Evolutionary conservation across 2,329 filamentous ascomycete species (phyloP).

Genomic region (Capronia americana): DNA sequence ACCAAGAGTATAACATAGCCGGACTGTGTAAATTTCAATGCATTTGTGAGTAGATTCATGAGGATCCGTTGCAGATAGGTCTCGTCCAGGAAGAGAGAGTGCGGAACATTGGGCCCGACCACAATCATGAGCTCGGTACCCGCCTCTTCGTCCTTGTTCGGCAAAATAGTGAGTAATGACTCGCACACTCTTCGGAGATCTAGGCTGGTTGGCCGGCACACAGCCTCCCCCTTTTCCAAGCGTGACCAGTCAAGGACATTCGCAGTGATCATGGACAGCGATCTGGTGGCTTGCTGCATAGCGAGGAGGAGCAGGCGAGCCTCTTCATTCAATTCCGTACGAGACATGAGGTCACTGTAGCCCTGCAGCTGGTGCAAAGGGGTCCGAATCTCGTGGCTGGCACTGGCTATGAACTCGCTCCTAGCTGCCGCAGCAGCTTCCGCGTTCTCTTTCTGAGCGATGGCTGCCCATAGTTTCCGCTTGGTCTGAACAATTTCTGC

Average conservation of each 20-base stretch:
- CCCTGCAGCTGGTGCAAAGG: constrained; percentile 48
- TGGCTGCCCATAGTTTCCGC: constrained; percentile 45
- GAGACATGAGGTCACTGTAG: constrained; percentile 46
- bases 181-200: constrained; percentile 45
- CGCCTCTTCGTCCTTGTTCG: constrained; percentile 44
- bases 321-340: constrained; percentile 44
- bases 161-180: constrained; percentile 44
- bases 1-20: constrained; percentile 66
- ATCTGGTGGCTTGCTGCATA: constrained; percentile 47
- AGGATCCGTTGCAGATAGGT: constrained; percentile 54
- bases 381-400: constrained; percentile 48
- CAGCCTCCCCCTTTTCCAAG: constrained; percentile 45
- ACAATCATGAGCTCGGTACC: constrained; percentile 45
- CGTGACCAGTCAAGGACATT: constrained; percentile 49
- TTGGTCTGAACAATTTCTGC: constrained; percentile 45
- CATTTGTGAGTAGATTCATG: constrained; percentile 48
- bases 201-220: constrained; percentile 43
- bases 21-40: constrained; percentile 51
- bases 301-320: constrained; percentile 43
- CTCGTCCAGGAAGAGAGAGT: constrained; percentile 45
- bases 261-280: constrained; percentile 47
- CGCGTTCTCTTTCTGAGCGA: constrained; percentile 46
- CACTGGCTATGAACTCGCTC: constrained; percentile 46
- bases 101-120: constrained; percentile 44
- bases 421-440: constrained; percentile 44